phyloP scores from a whole-genome alignment of 257 asterid genomes.

The Solanum infundibuliforme region DNA sequence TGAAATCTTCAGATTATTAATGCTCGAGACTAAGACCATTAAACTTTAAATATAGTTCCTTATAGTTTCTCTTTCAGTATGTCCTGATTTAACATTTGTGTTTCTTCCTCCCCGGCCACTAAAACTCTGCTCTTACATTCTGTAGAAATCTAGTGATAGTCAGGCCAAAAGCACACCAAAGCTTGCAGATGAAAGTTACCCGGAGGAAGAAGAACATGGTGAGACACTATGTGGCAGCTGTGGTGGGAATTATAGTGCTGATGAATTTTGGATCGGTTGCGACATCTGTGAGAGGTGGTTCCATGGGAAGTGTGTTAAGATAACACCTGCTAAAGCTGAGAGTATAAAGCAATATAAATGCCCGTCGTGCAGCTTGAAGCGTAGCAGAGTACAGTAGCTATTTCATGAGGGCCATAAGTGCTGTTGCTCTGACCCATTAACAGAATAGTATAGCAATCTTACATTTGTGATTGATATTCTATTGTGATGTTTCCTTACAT shows the following conservation, averaged over 20 bases:
- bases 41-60: not conserved
- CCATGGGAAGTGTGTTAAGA: conserved; percentile 89
- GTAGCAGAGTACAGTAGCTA: conserved; percentile 40
- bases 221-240: conserved; percentile 86
- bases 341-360: conserved; percentile 85
- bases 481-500: conserved; percentile 16
- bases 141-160: conserved; percentile 59
- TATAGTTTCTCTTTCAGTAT: not conserved
- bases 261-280: conserved; percentile 93
- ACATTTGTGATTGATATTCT: conserved; percentile 28
- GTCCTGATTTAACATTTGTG: not conserved
- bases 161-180: conserved; percentile 56
- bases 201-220: conserved; percentile 78
- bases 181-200: conserved; percentile 49
- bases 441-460: conserved; percentile 30
- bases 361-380: conserved; percentile 76
- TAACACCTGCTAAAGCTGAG: conserved; percentile 92
- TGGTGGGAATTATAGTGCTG: conserved; percentile 72
- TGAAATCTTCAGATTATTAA: not conserved
- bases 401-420: conserved; percentile 2
- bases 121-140: not conserved
- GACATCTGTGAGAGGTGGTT: conserved; percentile 84
- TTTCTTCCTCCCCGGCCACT: not conserved
- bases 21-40: not conserved
- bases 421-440: conserved; percentile 31